phyloP scores from a whole-genome alignment of 495 filamentous ascomycete genomes.

The Aspergillus hancockii region DNA sequence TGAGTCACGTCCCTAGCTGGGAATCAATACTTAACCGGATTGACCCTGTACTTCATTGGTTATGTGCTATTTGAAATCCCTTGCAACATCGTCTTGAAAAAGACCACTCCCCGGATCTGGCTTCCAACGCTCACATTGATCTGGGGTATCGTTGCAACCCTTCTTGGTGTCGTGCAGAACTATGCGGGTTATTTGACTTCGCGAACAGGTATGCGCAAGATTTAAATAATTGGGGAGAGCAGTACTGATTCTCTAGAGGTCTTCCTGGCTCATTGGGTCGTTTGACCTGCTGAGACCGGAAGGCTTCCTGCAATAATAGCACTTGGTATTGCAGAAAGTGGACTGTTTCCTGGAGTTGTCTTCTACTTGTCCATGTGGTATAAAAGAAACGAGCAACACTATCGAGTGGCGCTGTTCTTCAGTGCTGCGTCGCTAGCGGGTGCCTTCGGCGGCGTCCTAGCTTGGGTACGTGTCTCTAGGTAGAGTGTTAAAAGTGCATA shows the following conservation, averaged over 20 bases:
- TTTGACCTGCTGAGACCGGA: constrained; percentile 12
- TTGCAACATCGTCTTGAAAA: constrained; percentile 72
- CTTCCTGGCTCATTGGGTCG: constrained; percentile 10
- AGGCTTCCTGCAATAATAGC: constrained; percentile 23
- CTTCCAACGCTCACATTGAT: constrained; percentile 54
- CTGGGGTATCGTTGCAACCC: constrained; percentile 68
- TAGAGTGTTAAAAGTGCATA: neutral
- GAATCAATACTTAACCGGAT: constrained; percentile 68
- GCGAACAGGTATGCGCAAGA: constrained; percentile 48
- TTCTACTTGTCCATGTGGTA: constrained; percentile 90
- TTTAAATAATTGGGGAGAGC: constrained; percentile 5
- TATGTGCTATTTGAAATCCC: constrained; percentile 74
- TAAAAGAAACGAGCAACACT: constrained; percentile 69
- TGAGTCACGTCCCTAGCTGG: constrained; percentile 43
- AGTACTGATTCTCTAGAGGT: neutral
- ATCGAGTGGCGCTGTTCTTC: constrained; percentile 75
- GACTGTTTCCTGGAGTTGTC: constrained; percentile 73
- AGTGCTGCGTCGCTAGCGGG: constrained; percentile 72
- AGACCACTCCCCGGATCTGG: constrained; percentile 66
- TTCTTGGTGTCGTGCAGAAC: constrained; percentile 69
- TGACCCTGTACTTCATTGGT: constrained; percentile 75
- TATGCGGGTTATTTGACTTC: constrained; percentile 63
- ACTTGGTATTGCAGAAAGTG: constrained; percentile 48
- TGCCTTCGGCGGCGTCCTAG: constrained; percentile 77
- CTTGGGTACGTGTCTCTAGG: constrained; percentile 44